These are phyloP conservation scores for Akanthomyces dipterigenus DNA, from an alignment of 2,329 filamentous ascomycete genomes.

Conservation along the genomic window DNA sequence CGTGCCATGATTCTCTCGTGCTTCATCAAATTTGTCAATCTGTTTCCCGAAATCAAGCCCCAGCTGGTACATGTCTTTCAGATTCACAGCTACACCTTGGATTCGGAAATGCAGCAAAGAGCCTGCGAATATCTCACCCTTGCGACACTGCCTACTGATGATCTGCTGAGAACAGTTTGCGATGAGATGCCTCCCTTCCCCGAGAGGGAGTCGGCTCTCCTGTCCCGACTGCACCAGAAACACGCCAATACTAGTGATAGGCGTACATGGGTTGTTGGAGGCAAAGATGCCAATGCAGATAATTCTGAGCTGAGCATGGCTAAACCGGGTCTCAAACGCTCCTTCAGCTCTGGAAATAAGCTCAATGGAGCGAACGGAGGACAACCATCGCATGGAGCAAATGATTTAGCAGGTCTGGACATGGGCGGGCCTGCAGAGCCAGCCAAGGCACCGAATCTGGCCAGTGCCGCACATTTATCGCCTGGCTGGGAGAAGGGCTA, in stretches of 20 bases:
- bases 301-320: slow-evolving; percentile 71
- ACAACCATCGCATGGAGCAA: slow-evolving; percentile 41
- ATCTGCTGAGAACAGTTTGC: slow-evolving; percentile 85
- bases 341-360: slow-evolving; percentile 60
- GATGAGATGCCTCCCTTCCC: slow-evolving; percentile 99
- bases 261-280: slow-evolving; percentile 95
- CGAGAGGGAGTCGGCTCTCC: slow-evolving; percentile 81
- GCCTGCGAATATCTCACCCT: slow-evolving; percentile 91
- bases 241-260: slow-evolving; percentile 89
- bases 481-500: slow-evolving; percentile 93
- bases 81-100: slow-evolving; percentile 87
- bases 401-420: slow-evolving; percentile 77
- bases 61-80: slow-evolving; percentile 87
- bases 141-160: slow-evolving; percentile 79
- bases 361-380: slow-evolving; percentile 44
- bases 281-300: slow-evolving; percentile 86
- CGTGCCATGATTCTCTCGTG: slow-evolving; percentile 90
- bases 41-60: slow-evolving; percentile 97
- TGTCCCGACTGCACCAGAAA: slow-evolving; percentile 91
- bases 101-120: slow-evolving; percentile 91
- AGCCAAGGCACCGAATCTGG: slow-evolving; percentile 71
- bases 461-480: slow-evolving; percentile 84
- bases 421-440: slow-evolving; percentile 58
- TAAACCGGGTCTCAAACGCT: slow-evolving; percentile 77
- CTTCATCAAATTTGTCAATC: slow-evolving; percentile 95